Percentiles rank a stretch among this genome's conserved stretches.
These are phyloP conservation scores for Acephala macrosclerotiorum DNA, from an alignment of 2,329 filamentous ascomycete species.

Conservation along the genomic window DNA sequence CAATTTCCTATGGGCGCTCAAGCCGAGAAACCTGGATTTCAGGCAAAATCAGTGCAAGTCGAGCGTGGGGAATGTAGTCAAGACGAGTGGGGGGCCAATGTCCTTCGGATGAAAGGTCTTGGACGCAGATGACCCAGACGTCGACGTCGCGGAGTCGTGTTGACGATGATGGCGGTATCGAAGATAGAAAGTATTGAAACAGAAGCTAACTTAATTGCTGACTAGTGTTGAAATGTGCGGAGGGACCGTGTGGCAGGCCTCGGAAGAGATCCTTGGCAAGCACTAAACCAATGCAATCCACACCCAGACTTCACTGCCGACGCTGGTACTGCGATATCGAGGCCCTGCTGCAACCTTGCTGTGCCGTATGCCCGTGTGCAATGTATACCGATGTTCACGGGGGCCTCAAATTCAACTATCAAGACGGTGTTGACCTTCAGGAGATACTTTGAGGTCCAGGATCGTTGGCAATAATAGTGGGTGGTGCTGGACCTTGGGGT, in stretches of 20 bases:
- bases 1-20: conserved; percentile 16
- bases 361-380: not conserved
- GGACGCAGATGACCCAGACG: conserved; percentile 7
- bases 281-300: conserved; percentile 19
- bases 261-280: conserved; percentile 30
- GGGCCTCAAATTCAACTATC: not conserved
- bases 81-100: conserved; percentile 7
- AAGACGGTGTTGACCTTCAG: not conserved
- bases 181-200: conserved; percentile 18
- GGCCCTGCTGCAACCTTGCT: conserved; percentile 4
- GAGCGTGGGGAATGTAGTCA: conserved; percentile 15
- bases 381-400: not conserved
- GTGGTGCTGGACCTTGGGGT: conserved; percentile 20
- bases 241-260: conserved; percentile 21
- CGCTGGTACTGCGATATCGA: not conserved
- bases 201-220: conserved; percentile 36
- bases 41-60: conserved; percentile 17
- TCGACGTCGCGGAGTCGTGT: conserved; percentile 13
- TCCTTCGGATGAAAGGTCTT: conserved; percentile 20
- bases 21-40: conserved; percentile 13
- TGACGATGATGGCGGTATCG: conserved; percentile 20
- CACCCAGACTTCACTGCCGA: conserved; percentile 11
- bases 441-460: conserved; percentile 1
- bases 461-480: conserved; percentile 19
- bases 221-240: conserved; percentile 32